A percentile compares a stretch with the other conserved stretches of the same genome.
These are phyloP conservation scores for Vanrija sp. DNA, from an alignment of 1,284 basidiomycete genomes.

Conservation along the genomic window DNA sequence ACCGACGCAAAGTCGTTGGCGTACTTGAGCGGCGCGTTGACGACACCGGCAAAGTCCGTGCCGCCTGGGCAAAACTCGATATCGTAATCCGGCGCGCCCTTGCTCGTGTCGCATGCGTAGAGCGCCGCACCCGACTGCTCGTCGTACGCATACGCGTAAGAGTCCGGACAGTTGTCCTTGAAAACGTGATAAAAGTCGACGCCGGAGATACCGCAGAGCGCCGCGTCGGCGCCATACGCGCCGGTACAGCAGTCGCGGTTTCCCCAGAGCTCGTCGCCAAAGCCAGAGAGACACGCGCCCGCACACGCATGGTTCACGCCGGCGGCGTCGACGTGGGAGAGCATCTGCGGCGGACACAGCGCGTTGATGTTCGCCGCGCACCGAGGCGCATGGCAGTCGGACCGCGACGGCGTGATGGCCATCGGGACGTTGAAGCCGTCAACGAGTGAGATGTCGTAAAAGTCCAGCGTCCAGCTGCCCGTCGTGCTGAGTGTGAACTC, in stretches of 20 bases:
- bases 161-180: constrained; percentile 29
- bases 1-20: no score
- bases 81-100: constrained; percentile 21
- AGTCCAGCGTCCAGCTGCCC: constrained; percentile 9
- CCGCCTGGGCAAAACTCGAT: constrained; percentile 32
- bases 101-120: constrained; percentile 18
- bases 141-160: constrained; percentile 38
- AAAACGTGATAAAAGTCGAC: constrained; percentile 21
- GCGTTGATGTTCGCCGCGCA: constrained; percentile 29
- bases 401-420: constrained; percentile 19
- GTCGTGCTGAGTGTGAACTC: constrained; percentile 25
- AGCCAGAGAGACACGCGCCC: constrained; percentile 26
- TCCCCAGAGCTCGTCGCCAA: constrained; percentile 25
- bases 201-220: neutral
- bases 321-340: no score
- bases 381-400: constrained; percentile 16
- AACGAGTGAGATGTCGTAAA: constrained; percentile 34
- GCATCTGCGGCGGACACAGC: constrained; percentile 16
- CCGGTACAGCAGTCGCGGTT: constrained; percentile 24
- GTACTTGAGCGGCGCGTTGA: no score
- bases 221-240: neutral
- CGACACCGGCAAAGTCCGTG: no score
- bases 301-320: constrained; percentile 29
- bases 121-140: constrained; percentile 29
- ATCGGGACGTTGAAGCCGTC: constrained; percentile 39